Evolutionary conservation across 108 stramenopile genomes (phyloP).

Genomic region (Schizochytrium sp.): DNA sequence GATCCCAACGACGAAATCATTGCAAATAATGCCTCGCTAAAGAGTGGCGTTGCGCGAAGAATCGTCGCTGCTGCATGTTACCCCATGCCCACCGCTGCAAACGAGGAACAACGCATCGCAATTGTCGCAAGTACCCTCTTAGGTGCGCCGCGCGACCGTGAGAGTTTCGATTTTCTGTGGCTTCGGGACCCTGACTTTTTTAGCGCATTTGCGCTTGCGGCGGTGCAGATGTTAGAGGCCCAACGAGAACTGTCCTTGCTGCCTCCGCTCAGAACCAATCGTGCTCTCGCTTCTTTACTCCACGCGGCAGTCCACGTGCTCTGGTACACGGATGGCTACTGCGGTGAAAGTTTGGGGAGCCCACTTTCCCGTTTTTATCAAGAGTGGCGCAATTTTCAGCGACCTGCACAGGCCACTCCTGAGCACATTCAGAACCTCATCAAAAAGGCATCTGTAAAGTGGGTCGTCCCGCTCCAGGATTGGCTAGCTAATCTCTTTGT

Average conservation of each 20-base stretch:
- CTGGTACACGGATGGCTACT: background rate
- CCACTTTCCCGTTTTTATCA: background rate
- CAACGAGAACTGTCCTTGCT: background rate
- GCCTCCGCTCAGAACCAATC: background rate
- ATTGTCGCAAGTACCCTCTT: background rate
- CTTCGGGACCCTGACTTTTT: background rate
- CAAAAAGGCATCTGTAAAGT: background rate
- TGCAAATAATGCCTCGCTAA: background rate
- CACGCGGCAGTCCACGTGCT: background rate
- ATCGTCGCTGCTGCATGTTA: background rate
- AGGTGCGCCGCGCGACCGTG: background rate
- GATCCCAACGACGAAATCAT: constrained; percentile 16
- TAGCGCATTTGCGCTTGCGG: background rate
- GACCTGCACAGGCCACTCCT: background rate
- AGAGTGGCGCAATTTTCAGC: background rate
- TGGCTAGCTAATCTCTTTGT: background rate
- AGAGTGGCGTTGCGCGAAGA: background rate
- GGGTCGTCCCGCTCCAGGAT: background rate
- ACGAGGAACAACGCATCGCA: background rate
- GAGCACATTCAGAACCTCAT: background rate
- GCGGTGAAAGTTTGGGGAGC: background rate
- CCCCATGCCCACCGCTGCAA: background rate
- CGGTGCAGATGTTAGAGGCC: background rate
- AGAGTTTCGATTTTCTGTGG: background rate
- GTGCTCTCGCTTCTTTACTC: background rate